phyloP scores from a whole-genome alignment of 2,329 filamentous ascomycete genomes.

The Zarea fungicola region DNA sequence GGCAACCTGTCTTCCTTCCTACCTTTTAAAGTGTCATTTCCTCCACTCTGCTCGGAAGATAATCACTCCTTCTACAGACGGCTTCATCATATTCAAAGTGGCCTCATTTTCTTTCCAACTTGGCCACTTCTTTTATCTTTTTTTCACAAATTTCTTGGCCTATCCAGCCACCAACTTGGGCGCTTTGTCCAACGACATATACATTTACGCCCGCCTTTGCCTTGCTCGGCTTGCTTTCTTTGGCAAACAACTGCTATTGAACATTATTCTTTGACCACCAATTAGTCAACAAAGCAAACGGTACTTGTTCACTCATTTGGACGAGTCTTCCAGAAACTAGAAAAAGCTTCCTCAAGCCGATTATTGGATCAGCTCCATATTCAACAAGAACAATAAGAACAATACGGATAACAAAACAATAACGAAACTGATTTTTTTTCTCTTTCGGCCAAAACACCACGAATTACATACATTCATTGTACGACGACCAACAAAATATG shows the following conservation, averaged over 20 bases:
- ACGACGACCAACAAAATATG: constrained; percentile 16
- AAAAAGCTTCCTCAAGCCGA: no score
- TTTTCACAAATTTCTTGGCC: not conserved
- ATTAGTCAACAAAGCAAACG: not conserved
- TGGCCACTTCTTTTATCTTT: not conserved
- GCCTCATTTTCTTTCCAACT: not conserved
- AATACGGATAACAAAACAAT: no score
- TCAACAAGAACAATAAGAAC: no score
- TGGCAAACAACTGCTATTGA: not conserved
- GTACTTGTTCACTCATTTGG: no score
- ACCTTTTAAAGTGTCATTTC: not conserved
- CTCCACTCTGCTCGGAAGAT: not conserved
- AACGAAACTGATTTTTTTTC: not conserved
- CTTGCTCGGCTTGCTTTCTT: not conserved
- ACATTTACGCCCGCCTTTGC: not conserved
- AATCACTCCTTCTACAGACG: not conserved
- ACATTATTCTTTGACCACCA: not conserved
- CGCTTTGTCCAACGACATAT: no score
- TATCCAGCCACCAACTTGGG: no score
- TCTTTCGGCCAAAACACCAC: not conserved
- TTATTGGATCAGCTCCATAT: no score
- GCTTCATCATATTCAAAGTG: not conserved
- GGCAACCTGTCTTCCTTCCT: not conserved
- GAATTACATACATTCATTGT: not conserved
- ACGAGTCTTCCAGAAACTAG: no score